Conservation (phyloP, 2,329 filamentous ascomycete species). For the Fusarium sp. region DNA sequence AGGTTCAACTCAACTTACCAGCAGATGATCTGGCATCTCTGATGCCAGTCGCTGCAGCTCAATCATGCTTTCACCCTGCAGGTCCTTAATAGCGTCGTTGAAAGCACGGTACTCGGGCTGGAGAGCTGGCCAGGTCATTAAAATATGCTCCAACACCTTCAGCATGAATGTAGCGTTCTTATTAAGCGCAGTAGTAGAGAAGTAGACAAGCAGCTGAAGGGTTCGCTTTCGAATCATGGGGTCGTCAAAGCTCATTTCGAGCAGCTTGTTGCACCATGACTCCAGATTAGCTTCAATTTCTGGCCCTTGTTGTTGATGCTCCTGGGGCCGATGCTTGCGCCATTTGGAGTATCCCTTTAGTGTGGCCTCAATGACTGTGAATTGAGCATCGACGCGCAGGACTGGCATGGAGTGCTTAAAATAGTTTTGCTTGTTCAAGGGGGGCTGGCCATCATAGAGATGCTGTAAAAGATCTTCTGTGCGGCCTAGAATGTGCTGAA, state of each 20-base stretch:
- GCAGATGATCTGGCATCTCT: conserved; percentile 89
- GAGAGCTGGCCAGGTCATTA: conserved; percentile 81
- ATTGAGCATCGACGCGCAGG: conserved; percentile 86
- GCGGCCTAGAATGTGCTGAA: conserved; percentile 84
- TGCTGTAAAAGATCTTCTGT: conserved; percentile 78
- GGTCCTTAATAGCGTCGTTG: conserved; percentile 87
- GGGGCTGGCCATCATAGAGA: conserved; percentile 75
- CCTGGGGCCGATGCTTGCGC: conserved; percentile 53
- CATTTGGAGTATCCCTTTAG: conserved; percentile 90
- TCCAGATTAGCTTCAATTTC: conserved; percentile 72
- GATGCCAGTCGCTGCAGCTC: conserved; percentile 90
- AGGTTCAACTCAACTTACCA: conserved; percentile 58
- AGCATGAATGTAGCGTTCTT: conserved; percentile 84
- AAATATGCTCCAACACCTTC: conserved; percentile 88
- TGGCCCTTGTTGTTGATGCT: conserved; percentile 60
- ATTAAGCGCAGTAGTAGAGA: conserved; percentile 82
- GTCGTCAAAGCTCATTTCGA: conserved; percentile 80
- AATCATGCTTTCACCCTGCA: conserved; percentile 84
- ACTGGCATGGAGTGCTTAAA: conserved; percentile 76
- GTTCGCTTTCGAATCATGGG: conserved; percentile 84
- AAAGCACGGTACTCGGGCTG: conserved; percentile 77
- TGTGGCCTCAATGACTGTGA: conserved; percentile 87
- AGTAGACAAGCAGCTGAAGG: conserved; percentile 83
- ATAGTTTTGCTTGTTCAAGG: conserved; percentile 71
- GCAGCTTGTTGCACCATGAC: conserved; percentile 76